Evolutionary conservation across 345 rosid species (phyloP).

Genomic region (Draba incana): DNA sequence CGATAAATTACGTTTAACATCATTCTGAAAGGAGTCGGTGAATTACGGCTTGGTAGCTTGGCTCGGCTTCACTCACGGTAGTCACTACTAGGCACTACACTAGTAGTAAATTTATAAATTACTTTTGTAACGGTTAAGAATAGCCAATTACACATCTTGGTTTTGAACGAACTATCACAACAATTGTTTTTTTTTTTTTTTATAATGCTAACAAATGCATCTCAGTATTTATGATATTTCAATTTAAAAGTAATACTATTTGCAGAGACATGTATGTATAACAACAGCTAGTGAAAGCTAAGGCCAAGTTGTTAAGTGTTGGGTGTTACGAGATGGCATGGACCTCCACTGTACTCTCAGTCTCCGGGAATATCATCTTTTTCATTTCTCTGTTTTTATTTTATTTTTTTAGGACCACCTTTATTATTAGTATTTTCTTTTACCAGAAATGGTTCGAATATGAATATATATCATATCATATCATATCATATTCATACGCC

Average conservation of each 20-base stretch:
- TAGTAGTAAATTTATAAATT: background rate
- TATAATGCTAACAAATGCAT: background rate
- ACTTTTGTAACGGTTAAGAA: conserved; percentile 2
- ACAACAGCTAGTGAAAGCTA: conserved; percentile 16
- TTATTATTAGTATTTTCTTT: background rate
- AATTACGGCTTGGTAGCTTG: conserved; percentile 2
- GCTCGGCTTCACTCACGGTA: conserved; percentile 23
- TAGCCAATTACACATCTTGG: background rate
- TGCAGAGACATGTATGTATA: background rate
- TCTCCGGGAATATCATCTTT: conserved; percentile 35
- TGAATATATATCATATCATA: too few relatives aligned
- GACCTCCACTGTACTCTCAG: conserved; percentile 34
- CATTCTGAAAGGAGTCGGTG: too few relatives aligned
- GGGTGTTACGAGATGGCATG: conserved; percentile 35
- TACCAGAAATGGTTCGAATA: background rate
- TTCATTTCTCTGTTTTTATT: conserved; percentile 13
- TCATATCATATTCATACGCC: conserved; percentile 2
- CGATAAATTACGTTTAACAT: too few relatives aligned
- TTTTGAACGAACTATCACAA: too few relatives aligned
- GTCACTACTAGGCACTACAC: too few relatives aligned
- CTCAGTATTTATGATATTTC: background rate
- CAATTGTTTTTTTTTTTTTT: too few relatives aligned
- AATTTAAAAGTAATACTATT: background rate
- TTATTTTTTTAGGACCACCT: conserved; percentile 29
- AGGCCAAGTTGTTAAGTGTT: conserved; percentile 19